These are phyloP conservation scores for Diversispora eburnea DNA, from an alignment of 192 early-diverging fungal genomes.

Conservation along the genomic window DNA sequence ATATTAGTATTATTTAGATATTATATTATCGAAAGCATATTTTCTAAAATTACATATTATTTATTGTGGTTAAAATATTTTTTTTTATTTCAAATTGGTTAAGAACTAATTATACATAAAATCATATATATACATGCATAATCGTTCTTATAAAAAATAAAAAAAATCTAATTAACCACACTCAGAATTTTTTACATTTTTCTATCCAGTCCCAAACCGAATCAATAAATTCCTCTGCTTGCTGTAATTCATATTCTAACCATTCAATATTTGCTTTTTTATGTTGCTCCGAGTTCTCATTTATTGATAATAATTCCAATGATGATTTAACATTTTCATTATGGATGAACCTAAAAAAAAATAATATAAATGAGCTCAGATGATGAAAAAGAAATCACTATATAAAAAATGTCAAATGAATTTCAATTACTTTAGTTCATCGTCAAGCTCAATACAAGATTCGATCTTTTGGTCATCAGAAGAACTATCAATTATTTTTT, in stretches of 20 bases:
- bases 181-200: neutral
- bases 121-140: too few relatives aligned
- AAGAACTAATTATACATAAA: too few relatives aligned
- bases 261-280: neutral
- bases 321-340: constrained; percentile 7
- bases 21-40: too few relatives aligned
- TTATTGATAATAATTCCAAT: constrained; percentile 7
- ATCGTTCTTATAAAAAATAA: too few relatives aligned
- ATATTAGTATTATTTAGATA: too few relatives aligned
- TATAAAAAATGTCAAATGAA: neutral
- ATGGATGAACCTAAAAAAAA: constrained; percentile 14
- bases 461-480: neutral
- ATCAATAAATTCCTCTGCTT: neutral
- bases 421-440: constrained; percentile 12
- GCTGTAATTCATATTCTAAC: neutral
- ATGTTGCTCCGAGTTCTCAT: neutral
- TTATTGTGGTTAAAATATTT: too few relatives aligned
- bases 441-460: neutral
- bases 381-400: neutral
- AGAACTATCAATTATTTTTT: constrained; percentile 11
- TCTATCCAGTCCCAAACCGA: neutral
- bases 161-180: too few relatives aligned
- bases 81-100: too few relatives aligned
- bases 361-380: neutral
- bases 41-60: too few relatives aligned